phyloP scores from a whole-genome alignment of 2,329 filamentous ascomycete genomes.

The Talaromyces sp. region DNA sequence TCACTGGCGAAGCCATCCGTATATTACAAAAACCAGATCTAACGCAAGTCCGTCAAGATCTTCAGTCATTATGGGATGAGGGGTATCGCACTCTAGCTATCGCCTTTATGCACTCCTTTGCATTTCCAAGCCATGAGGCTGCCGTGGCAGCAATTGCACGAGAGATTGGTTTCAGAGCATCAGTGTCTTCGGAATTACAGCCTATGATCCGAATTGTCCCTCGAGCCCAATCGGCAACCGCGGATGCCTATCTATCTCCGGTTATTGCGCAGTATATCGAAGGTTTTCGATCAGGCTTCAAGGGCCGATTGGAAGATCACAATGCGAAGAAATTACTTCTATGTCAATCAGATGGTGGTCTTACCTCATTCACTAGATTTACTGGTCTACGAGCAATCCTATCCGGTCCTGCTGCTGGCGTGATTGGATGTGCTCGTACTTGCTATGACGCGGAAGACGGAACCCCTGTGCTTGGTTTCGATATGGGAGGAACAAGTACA shows the following conservation, averaged over 20 bases:
- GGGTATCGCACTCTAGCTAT: conserved; percentile 37
- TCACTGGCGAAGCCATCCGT: conserved; percentile 61
- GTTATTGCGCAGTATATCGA: conserved; percentile 66
- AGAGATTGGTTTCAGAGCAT: conserved; percentile 73
- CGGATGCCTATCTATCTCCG: conserved; percentile 71
- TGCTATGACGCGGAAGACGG: conserved; percentile 77
- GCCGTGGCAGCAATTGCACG: conserved; percentile 68
- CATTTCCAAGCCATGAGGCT: conserved; percentile 76
- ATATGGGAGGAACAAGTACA: conserved; percentile 91
- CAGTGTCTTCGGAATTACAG: conserved; percentile 70
- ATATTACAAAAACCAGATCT: conserved; percentile 59
- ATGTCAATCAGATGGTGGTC: conserved; percentile 75
- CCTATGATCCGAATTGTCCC: conserved; percentile 75
- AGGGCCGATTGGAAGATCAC: conserved; percentile 67
- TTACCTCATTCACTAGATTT: conserved; percentile 55
- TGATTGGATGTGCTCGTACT: conserved; percentile 87
- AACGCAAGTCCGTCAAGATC: conserved; percentile 51
- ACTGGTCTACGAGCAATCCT: conserved; percentile 79
- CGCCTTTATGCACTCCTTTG: conserved; percentile 74
- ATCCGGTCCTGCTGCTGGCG: conserved; percentile 81
- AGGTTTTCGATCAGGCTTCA: conserved; percentile 57
- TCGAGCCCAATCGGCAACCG: conserved; percentile 67
- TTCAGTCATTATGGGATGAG: conserved; percentile 50
- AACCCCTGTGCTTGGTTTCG: conserved; percentile 84
- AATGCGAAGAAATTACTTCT: conserved; percentile 71